Evolutionary conservation across 2,329 filamentous ascomycete species (phyloP).

Genomic region (Hypomyces rosellus): DNA sequence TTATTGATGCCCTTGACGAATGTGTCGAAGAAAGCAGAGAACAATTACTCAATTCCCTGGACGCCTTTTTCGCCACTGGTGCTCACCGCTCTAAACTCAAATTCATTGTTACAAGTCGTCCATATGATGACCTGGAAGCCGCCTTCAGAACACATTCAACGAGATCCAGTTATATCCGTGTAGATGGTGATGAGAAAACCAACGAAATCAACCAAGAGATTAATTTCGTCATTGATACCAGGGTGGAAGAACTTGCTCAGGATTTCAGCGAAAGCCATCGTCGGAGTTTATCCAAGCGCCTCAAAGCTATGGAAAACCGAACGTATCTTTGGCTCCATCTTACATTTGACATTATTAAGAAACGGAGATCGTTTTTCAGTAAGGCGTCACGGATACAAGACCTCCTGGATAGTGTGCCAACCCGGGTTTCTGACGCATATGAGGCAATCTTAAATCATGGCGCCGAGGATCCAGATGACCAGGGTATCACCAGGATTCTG

Average conservation of each 20-base stretch:
- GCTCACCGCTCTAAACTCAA: slow-evolving; percentile 18
- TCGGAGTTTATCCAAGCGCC: slow-evolving; percentile 16
- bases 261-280: slow-evolving; percentile 15
- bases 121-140: slow-evolving; percentile 18
- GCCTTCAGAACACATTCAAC: slow-evolving; percentile 13
- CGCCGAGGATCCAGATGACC: neutral
- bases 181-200: slow-evolving; percentile 23
- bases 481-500: neutral
- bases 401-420: slow-evolving; percentile 14
- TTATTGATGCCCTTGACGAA: slow-evolving; percentile 29
- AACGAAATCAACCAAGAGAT: slow-evolving; percentile 26
- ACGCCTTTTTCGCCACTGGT: slow-evolving; percentile 8
- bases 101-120: slow-evolving; percentile 28
- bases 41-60: slow-evolving; percentile 10
- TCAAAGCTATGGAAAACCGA: slow-evolving; percentile 24
- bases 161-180: slow-evolving; percentile 13
- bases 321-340: slow-evolving; percentile 37
- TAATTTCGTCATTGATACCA: slow-evolving; percentile 22
- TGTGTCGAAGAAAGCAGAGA: slow-evolving; percentile 15
- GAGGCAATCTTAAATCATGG: slow-evolving; percentile 17
- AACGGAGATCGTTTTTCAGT: slow-evolving; percentile 10
- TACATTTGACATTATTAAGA: slow-evolving; percentile 24
- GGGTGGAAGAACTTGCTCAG: slow-evolving; percentile 13
- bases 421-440: slow-evolving; percentile 19
- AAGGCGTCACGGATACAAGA: slow-evolving; percentile 7